phyloP scores from a whole-genome alignment of 345 rosid genomes.

The Zanthoxylum bungeanum region DNA sequence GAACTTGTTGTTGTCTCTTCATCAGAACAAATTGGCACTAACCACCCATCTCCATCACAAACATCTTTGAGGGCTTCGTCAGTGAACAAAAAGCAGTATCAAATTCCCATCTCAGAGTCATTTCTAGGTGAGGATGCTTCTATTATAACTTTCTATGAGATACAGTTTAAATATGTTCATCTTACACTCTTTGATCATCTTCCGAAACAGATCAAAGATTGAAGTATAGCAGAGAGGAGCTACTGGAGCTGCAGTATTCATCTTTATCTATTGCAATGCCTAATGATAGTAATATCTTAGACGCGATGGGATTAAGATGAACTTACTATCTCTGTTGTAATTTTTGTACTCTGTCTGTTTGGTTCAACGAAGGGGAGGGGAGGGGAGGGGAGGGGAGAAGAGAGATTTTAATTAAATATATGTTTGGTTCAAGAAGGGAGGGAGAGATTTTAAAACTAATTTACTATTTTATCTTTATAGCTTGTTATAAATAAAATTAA shows the following conservation, averaged over 20 bases:
- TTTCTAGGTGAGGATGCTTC: conserved; percentile 33
- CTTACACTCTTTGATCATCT: neutral
- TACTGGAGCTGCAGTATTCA: conserved; percentile 50
- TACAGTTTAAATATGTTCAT: neutral
- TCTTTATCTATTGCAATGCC: conserved; percentile 31
- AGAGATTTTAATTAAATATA: no score
- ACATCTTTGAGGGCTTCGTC: conserved; percentile 16
- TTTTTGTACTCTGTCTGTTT: no score
- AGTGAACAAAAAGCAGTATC: conserved; percentile 19
- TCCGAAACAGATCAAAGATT: conserved; percentile 67
- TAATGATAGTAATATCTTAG: neutral
- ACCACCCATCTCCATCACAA: conserved; percentile 25
- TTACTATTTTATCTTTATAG: no score
- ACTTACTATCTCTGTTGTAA: neutral
- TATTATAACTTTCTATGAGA: neutral
- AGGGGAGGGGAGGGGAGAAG: no score
- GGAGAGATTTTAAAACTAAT: no score
- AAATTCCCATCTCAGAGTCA: conserved; percentile 26
- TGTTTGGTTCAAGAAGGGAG: no score
- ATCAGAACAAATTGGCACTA: conserved; percentile 23
- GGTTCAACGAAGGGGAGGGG: no score
- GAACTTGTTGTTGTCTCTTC: conserved; percentile 31
- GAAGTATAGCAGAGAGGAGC: conserved; percentile 62
- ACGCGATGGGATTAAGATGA: neutral
- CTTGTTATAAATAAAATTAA: no score